Base-by-base conservation (phyloP, 345 rosid species). In the Streptanthus diversifolius region DNA sequence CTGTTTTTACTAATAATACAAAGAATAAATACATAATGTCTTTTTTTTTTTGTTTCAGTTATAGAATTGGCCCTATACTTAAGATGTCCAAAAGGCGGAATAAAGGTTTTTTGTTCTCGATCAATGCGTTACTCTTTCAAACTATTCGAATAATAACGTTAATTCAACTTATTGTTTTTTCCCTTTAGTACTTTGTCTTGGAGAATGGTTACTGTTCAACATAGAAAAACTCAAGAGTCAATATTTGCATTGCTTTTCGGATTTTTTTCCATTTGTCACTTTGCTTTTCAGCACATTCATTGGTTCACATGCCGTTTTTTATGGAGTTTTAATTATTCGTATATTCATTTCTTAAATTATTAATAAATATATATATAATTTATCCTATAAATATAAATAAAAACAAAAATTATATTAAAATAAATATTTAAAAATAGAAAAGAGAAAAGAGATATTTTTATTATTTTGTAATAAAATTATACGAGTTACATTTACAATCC, bases 241-340 rank as follows among this genome's bases (percentile, higher is more conserved):
- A 76, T 27, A 14, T 24, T 22, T 53, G 18, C 70, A 59, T 68
- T 61, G 79, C 65, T 76, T 76, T 66, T 63, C 53, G 52, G 63
- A 32, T 52, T 68, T 8, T 61, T 75, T 41, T 68, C 58, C 65
- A 61, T 53, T 62, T 76, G 62, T 70, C 71, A 63, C 80, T 76
- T 76, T 76, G 80, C 80, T 70, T n/a, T n/a, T 76, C 66, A 54
- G 55, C 17, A 36, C 66, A 69, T 76, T 63, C 80, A 76, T 56
- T 63, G 79, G 70, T 17, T 53, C 58, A 60, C 74, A 61, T 33
- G 69, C 19, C 24, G 22, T 49, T 59, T 68, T 57, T 29, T 43
- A 22, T 63, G 55, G 29, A 72, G 57, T 55, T 64, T 54, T 36
- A 63, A 41, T 21, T 63, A 11, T 58, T 72, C 47, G 22, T 72